Percentiles rank a stretch among this genome's conserved stretches.
These are phyloP conservation scores for Plasmodium ovale DNA, from an alignment of 169 alveolate genomes.

Conservation along the genomic window DNA sequence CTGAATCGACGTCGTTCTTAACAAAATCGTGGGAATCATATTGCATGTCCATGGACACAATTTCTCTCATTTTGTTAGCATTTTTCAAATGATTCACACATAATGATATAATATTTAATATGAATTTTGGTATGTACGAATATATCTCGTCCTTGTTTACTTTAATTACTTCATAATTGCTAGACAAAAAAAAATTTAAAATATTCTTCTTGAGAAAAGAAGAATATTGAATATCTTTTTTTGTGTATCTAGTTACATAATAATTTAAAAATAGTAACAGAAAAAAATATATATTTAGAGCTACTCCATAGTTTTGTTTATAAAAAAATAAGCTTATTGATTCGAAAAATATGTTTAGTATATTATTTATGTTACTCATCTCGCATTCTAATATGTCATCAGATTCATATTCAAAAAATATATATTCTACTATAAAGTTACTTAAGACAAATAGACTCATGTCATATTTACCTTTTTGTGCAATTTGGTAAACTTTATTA, in stretches of 20 bases:
- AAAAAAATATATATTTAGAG: constrained; percentile 62
- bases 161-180: constrained; percentile 59
- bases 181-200: constrained; percentile 49
- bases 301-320: constrained; percentile 49
- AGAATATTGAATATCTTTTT: constrained; percentile 47
- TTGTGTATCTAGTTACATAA: constrained; percentile 63
- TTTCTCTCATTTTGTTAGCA: constrained; percentile 21
- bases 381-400: constrained; percentile 62
- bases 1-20: constrained; percentile 17
- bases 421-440: constrained; percentile 58
- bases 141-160: constrained; percentile 40
- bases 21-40: constrained; percentile 31
- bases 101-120: constrained; percentile 47
- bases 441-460: constrained; percentile 67
- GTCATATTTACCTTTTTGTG: constrained; percentile 70
- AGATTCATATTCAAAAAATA: constrained; percentile 48
- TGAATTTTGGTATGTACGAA: constrained; percentile 55
- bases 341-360: constrained; percentile 71
- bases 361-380: constrained; percentile 49
- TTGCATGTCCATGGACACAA: neutral
- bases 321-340: constrained; percentile 55
- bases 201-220: constrained; percentile 35
- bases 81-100: constrained; percentile 64
- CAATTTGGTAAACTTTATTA: constrained; percentile 35
- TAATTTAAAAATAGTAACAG: constrained; percentile 60